phyloP scores from a whole-genome alignment of 2,329 filamentous ascomycete species.

The Microsporum canis region DNA sequence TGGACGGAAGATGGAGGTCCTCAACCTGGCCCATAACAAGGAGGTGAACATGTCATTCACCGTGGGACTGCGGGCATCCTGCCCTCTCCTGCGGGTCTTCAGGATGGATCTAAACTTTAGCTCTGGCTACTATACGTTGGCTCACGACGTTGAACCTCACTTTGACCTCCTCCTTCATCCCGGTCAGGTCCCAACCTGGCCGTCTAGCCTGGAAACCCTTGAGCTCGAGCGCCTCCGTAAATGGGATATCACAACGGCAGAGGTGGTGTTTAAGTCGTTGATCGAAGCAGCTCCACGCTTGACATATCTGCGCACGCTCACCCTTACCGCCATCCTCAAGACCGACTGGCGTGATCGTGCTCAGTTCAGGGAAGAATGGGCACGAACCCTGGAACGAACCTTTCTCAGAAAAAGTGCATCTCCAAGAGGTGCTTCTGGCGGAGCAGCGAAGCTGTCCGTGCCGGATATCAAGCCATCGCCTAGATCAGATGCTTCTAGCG shows the following conservation, averaged over 20 bases:
- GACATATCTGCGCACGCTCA: conserved; percentile 55
- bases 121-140: conserved; percentile 19
- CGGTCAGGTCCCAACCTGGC: conserved; percentile 64
- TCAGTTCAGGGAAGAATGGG: conserved; percentile 68
- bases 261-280: conserved; percentile 68
- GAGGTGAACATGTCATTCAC: conserved; percentile 67
- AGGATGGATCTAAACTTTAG: conserved; percentile 61
- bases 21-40: conserved; percentile 68
- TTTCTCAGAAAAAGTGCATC: conserved; percentile 30
- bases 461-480: background rate
- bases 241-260: conserved; percentile 57
- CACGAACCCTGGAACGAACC: conserved; percentile 50
- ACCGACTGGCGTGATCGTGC: conserved; percentile 70
- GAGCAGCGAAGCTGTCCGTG: background rate
- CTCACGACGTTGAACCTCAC: conserved; percentile 61
- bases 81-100: conserved; percentile 59
- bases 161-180: conserved; percentile 54
- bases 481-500: background rate
- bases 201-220: conserved; percentile 55
- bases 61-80: conserved; percentile 51
- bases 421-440: background rate
- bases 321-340: conserved; percentile 67
- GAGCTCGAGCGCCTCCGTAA: conserved; percentile 68
- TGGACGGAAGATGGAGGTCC: conserved; percentile 53
- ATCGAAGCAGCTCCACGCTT: conserved; percentile 58